A percentile compares a stretch with the other conserved stretches of the same genome.
Evolutionary conservation across 1,284 basidiomycete species (phyloP).

Genomic region (Singerocomus inundabilis): DNA sequence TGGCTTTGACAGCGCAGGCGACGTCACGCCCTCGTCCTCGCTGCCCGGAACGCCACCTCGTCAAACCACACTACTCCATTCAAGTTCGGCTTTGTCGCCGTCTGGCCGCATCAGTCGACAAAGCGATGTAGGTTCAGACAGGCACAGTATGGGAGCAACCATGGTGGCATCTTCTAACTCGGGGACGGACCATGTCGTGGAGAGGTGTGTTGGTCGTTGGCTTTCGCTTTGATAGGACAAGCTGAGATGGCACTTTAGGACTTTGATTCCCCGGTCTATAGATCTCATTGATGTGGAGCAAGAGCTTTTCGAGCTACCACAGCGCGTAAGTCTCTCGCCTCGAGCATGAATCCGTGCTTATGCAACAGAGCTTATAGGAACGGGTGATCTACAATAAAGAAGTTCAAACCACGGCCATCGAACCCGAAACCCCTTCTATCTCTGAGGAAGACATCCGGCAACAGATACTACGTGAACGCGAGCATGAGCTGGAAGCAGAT

Average conservation of each 20-base stretch:
- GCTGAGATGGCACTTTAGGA: slow-evolving; percentile 37
- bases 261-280: slow-evolving; percentile 60
- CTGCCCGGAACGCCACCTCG: slow-evolving; percentile 69
- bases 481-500: slow-evolving; percentile 64
- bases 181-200: slow-evolving; percentile 63
- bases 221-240: not conserved
- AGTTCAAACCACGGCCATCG: slow-evolving; percentile 80
- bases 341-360: not conserved
- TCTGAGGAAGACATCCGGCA: slow-evolving; percentile 75
- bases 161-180: slow-evolving; percentile 50
- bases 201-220: slow-evolving; percentile 45
- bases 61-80: slow-evolving; percentile 45
- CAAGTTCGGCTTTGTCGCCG: slow-evolving; percentile 41
- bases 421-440: slow-evolving; percentile 46
- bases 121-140: slow-evolving; percentile 60
- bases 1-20: slow-evolving; percentile 46
- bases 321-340: slow-evolving; percentile 53
- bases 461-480: slow-evolving; percentile 64
- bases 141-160: slow-evolving; percentile 45
- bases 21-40: slow-evolving; percentile 63
- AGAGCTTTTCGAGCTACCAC: slow-evolving; percentile 87
- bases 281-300: slow-evolving; percentile 85
- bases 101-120: slow-evolving; percentile 65
- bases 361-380: slow-evolving; percentile 47
- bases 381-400: slow-evolving; percentile 94